phyloP scores from a whole-genome alignment of 2,329 filamentous ascomycete genomes.

The Microdochium bolleyi region DNA sequence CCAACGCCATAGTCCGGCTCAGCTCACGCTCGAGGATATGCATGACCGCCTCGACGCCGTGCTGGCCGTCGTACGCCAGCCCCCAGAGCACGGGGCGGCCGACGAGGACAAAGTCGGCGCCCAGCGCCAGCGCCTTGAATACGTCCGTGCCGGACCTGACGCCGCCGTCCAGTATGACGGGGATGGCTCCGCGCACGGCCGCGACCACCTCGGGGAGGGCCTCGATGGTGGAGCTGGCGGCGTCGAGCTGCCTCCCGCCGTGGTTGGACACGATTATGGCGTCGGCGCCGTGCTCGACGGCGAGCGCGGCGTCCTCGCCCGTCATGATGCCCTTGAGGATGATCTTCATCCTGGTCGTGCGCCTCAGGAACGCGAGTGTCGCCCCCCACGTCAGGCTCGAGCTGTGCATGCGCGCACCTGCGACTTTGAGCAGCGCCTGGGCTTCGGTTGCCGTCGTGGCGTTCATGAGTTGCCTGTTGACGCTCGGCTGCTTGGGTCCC shows the following conservation, averaged over 20 bases:
- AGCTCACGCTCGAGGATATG: conserved; percentile 8
- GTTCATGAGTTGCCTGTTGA: conserved; percentile 10
- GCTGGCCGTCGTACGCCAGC: conserved; percentile 5
- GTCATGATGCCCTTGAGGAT: conserved; percentile 13
- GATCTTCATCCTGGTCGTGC: conserved; percentile 14
- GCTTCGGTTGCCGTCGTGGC: conserved; percentile 7
- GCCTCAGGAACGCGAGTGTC: conserved; percentile 11
- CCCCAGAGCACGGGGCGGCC: conserved; percentile 5
- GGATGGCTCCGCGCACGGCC: conserved; percentile 9
- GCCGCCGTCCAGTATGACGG: conserved; percentile 8
- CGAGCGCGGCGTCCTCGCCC: conserved; percentile 9
- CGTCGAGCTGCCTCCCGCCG: neutral
- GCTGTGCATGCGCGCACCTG: conserved; percentile 8
- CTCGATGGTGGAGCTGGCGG: neutral
- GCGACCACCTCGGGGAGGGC: conserved; percentile 3
- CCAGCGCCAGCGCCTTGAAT: conserved; percentile 6
- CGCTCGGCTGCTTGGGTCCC: neutral
- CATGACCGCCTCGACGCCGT: conserved; percentile 5
- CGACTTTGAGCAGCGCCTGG: conserved; percentile 8
- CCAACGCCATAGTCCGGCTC: conserved; percentile 4
- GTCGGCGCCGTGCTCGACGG: conserved; percentile 9
- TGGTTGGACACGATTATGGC: conserved; percentile 11
- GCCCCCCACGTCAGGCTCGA: conserved; percentile 12
- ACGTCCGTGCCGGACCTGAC: conserved; percentile 4
- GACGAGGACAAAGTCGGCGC: conserved; percentile 5